Conservation (phyloP, 1,284 basidiomycete genomes). For the Cutaneotrichosporon spelunceum region DNA sequence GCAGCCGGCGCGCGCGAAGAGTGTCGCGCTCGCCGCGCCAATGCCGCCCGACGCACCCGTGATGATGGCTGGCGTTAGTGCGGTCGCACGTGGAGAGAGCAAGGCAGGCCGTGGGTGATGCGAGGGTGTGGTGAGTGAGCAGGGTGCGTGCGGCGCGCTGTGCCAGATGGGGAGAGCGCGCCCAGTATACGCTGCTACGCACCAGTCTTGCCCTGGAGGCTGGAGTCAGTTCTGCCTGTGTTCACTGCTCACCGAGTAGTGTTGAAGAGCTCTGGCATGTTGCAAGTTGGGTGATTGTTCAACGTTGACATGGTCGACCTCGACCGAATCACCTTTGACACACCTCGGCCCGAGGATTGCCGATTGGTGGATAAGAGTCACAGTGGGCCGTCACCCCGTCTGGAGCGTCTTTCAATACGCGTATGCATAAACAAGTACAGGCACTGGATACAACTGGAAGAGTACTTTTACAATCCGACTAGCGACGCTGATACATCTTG, state of each 20-base stretch:
- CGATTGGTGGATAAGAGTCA: constrained; percentile 1
- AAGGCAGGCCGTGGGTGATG: neutral
- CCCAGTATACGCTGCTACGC: neutral
- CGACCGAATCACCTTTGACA: neutral
- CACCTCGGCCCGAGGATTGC: constrained; percentile 2
- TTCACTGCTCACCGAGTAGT: constrained; percentile 15
- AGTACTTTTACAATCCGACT: neutral
- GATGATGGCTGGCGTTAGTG: constrained; percentile 34
- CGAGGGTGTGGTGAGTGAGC: neutral
- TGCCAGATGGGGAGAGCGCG: neutral
- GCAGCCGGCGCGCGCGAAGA: constrained; percentile 60
- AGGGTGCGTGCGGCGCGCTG: too few relatives aligned
- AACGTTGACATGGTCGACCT: neutral
- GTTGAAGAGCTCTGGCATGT: constrained; percentile 26
- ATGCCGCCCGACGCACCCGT: constrained; percentile 52
- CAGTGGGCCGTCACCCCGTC: neutral
- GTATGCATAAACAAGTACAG: neutral
- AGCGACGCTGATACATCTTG: constrained; percentile 27
- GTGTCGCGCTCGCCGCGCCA: constrained; percentile 52
- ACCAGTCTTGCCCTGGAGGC: constrained; percentile 29
- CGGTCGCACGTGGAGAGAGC: neutral
- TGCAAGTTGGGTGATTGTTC: neutral
- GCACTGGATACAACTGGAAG: neutral
- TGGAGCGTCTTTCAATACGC: neutral
- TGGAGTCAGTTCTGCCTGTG: constrained; percentile 7